Evolutionary conservation across 2,329 filamentous ascomycete species (phyloP).

Genomic region (Hymenoscyphus albidus): DNA sequence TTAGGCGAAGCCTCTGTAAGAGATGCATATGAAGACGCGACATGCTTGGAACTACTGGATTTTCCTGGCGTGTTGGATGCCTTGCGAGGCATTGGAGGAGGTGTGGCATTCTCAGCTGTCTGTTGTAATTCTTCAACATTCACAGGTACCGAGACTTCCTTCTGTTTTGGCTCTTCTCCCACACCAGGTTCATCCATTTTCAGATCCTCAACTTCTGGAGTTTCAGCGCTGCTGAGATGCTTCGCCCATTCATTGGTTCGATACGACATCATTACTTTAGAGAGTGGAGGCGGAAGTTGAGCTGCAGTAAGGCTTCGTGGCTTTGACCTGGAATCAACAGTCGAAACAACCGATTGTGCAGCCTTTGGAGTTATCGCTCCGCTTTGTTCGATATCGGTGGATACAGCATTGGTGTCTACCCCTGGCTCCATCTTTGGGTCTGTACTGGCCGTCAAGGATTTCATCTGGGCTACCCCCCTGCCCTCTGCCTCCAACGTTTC

Average conservation of each 20-base stretch:
- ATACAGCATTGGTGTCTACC: neutral
- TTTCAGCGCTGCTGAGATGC: conserved; percentile 74
- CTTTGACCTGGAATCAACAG: conserved; percentile 38
- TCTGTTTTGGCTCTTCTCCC: conserved; percentile 32
- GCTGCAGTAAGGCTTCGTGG: conserved; percentile 53
- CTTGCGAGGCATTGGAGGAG: neutral
- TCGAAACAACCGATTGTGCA: conserved; percentile 39
- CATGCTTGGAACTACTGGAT: conserved; percentile 1
- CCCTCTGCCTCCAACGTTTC: neutral
- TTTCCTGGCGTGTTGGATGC: neutral
- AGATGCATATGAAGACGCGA: conserved; percentile 2
- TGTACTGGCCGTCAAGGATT: conserved; percentile 24
- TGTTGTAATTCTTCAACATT: conserved; percentile 62
- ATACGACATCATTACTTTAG: conserved; percentile 75
- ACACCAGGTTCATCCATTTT: conserved; percentile 44
- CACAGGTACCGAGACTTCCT: conserved; percentile 58
- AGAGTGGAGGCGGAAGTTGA: conserved; percentile 65
- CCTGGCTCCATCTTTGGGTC: conserved; percentile 22
- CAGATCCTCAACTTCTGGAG: conserved; percentile 61
- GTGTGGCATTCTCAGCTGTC: conserved; percentile 42
- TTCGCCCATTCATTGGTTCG: conserved; percentile 97
- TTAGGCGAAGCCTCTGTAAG: conserved; percentile 10
- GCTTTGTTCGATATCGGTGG: conserved; percentile 10
- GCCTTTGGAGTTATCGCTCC: conserved; percentile 20
- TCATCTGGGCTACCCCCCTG: neutral